Evolutionary conservation across 2,329 filamentous ascomycete genomes (phyloP).

Genomic region (Alternaria sp.): DNA sequence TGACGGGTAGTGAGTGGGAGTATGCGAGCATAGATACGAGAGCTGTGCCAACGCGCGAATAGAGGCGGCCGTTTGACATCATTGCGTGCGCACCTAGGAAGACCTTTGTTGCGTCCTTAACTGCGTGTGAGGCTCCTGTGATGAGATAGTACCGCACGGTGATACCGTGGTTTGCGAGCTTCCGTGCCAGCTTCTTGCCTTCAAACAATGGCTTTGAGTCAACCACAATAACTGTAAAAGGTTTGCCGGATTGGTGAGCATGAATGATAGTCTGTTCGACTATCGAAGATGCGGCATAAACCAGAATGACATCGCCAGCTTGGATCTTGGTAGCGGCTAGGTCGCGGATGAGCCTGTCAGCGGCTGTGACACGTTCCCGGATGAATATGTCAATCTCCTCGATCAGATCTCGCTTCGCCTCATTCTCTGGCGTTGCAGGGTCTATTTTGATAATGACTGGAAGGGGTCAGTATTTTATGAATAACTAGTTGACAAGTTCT

Average conservation of each 20-base stretch:
- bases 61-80: slow-evolving; percentile 92
- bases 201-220: slow-evolving; percentile 78
- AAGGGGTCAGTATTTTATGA: slow-evolving; percentile 8
- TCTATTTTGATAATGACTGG: slow-evolving; percentile 85
- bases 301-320: slow-evolving; percentile 83
- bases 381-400: slow-evolving; percentile 89
- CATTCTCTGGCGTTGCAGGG: slow-evolving; percentile 80
- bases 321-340: slow-evolving; percentile 79
- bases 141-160: slow-evolving; percentile 84
- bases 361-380: slow-evolving; percentile 85
- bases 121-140: slow-evolving; percentile 77
- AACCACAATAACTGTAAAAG: slow-evolving; percentile 84
- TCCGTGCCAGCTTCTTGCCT: slow-evolving; percentile 75
- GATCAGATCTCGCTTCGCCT: slow-evolving; percentile 81
- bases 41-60: slow-evolving; percentile 86
- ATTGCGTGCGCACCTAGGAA: slow-evolving; percentile 89
- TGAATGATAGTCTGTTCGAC: slow-evolving; percentile 83
- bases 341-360: slow-evolving; percentile 84
- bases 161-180: slow-evolving; percentile 74
- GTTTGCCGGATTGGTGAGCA: slow-evolving; percentile 73
- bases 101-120: slow-evolving; percentile 76
- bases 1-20: slow-evolving; percentile 78
- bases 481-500: not conserved
- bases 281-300: slow-evolving; percentile 85
- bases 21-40: slow-evolving; percentile 85